These are phyloP conservation scores for Trypanosomatidae sp. DNA, from an alignment of 208 protist genomes.

Conservation along the genomic window DNA sequence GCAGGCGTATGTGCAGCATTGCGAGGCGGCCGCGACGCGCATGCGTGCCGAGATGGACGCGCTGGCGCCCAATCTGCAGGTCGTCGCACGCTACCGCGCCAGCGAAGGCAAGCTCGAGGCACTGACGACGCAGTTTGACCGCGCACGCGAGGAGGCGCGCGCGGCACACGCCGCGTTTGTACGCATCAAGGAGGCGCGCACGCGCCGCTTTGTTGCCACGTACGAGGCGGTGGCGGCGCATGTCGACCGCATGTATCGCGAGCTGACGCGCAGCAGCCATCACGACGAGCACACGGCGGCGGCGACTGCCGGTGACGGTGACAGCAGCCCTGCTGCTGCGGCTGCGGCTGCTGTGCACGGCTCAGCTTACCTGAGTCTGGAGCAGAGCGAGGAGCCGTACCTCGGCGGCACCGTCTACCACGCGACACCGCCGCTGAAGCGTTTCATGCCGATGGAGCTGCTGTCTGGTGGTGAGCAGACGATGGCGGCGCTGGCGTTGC, in stretches of 20 bases:
- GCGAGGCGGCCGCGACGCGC: constrained; percentile 29
- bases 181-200: constrained; percentile 79
- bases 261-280: constrained; percentile 84
- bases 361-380: constrained; percentile 91
- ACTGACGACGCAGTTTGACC: constrained; percentile 61
- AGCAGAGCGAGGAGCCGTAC: constrained; percentile 95
- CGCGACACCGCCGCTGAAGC: constrained; percentile 96
- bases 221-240: constrained; percentile 85
- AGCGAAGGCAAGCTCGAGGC: constrained; percentile 66
- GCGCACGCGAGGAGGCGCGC: constrained; percentile 43
- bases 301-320: too few relatives aligned
- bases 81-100: constrained; percentile 29
- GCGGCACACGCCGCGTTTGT: constrained; percentile 72
- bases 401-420: constrained; percentile 93
- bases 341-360: constrained; percentile 57
- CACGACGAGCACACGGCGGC: constrained; percentile 25
- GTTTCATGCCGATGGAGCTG: constrained; percentile 96
- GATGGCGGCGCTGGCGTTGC: constrained; percentile 95
- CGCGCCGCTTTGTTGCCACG: constrained; percentile 84
- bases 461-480: constrained; percentile 98
- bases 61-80: constrained; percentile 78
- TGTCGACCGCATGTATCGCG: constrained; percentile 93
- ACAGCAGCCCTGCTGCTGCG: too few relatives aligned
- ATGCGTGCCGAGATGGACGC: constrained; percentile 53
- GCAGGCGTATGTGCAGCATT: constrained; percentile 41